phyloP scores from a whole-genome alignment of 2,329 filamentous ascomycete species.

The Pseudogymnoascus sp. region DNA sequence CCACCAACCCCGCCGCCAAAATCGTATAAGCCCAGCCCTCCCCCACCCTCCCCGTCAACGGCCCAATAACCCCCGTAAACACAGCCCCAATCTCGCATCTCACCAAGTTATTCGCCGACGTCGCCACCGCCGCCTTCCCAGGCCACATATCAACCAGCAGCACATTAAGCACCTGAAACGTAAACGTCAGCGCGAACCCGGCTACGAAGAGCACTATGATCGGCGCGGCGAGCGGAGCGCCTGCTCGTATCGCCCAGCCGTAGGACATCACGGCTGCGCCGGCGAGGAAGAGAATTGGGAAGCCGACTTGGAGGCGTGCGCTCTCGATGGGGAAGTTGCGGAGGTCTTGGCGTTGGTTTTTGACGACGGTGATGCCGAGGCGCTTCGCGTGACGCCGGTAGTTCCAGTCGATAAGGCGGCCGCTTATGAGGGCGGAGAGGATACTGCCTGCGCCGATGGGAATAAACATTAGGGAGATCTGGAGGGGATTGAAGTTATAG shows the following conservation, averaged over 20 bases:
- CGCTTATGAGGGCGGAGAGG: constrained; percentile 36
- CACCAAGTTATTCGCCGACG: constrained; percentile 47
- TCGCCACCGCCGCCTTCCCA: constrained; percentile 41
- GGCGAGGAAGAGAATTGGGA: constrained; percentile 43
- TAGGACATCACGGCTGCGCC: constrained; percentile 39
- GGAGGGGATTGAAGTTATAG: constrained; percentile 50
- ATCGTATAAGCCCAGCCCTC: constrained; percentile 44
- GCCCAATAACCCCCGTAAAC: constrained; percentile 41
- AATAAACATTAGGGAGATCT: constrained; percentile 45
- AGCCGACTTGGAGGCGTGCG: constrained; percentile 39
- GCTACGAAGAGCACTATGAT: constrained; percentile 39
- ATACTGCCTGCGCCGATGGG: constrained; percentile 40
- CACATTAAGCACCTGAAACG: constrained; percentile 43
- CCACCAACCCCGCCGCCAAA: constrained; percentile 34
- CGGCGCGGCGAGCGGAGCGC: constrained; percentile 36
- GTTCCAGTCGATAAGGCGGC: constrained; percentile 56
- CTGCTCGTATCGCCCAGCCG: constrained; percentile 42
- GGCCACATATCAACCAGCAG: constrained; percentile 50
- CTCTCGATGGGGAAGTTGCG: constrained; percentile 42
- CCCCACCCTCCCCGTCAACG: constrained; percentile 43
- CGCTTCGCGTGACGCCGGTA: constrained; percentile 51
- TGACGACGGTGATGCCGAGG: constrained; percentile 44
- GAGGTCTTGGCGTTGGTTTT: constrained; percentile 42
- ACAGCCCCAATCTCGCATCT: constrained; percentile 47
- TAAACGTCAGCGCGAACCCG: constrained; percentile 43